Conservation (phyloP, 495 filamentous ascomycete genomes). For the Jackrogersella minutella region DNA sequence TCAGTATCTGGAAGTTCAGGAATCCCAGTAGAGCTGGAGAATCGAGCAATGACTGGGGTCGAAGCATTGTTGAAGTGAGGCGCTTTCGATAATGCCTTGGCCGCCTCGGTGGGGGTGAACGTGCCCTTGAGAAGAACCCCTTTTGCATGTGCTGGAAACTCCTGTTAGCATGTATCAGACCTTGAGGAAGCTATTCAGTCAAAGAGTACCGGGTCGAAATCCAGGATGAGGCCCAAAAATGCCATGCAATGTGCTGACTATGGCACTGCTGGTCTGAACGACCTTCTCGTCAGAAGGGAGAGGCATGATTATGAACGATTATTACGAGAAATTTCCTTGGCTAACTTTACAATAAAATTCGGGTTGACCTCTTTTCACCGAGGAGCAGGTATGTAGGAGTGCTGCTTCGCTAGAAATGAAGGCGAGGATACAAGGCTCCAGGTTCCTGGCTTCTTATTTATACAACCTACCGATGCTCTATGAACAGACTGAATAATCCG, state of each 20-base stretch:
- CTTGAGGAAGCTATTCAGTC: neutral
- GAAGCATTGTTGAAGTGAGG: constrained; percentile 58
- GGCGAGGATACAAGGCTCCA: neutral
- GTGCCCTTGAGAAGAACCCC: constrained; percentile 58
- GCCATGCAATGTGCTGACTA: constrained; percentile 49
- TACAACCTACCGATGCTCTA: neutral
- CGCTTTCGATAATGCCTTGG: constrained; percentile 54
- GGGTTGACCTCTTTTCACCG: neutral
- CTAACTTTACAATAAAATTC: neutral
- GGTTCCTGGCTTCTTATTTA: neutral
- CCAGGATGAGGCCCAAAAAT: constrained; percentile 57
- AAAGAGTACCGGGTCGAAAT: constrained; percentile 53
- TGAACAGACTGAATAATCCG: constrained; percentile 16
- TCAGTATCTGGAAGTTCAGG: constrained; percentile 61
- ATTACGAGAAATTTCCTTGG: neutral
- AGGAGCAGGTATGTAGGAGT: neutral
- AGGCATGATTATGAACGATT: constrained; percentile 46
- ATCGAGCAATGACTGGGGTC: constrained; percentile 59
- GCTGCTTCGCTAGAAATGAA: neutral
- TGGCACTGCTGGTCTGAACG: constrained; percentile 51
- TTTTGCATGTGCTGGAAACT: constrained; percentile 58
- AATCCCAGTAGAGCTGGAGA: constrained; percentile 62
- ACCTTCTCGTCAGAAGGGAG: constrained; percentile 51
- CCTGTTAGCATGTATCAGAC: neutral
- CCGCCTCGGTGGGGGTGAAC: constrained; percentile 57